phyloP scores from a whole-genome alignment of 257 asterid genomes.

The Nicotiana noctiflora region DNA sequence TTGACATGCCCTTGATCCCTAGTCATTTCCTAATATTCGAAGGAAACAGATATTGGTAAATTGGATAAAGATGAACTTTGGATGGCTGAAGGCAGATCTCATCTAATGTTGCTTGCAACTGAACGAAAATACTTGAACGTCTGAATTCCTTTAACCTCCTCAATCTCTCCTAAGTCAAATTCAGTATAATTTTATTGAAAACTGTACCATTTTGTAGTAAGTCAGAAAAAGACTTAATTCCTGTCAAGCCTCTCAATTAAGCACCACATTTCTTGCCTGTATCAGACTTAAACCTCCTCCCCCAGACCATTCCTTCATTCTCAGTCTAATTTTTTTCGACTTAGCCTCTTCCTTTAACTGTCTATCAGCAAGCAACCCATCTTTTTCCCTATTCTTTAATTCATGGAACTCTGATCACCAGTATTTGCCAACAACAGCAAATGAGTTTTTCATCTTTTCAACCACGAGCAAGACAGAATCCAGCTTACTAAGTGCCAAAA shows the following conservation, averaged over 20 bases:
- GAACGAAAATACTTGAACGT: background rate
- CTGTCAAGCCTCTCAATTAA: background rate
- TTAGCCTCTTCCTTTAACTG: background rate
- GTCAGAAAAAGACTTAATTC: background rate
- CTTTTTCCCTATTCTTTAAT: background rate
- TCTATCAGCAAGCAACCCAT: background rate
- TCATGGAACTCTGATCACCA: background rate
- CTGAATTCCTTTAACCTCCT: background rate
- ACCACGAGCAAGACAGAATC: background rate
- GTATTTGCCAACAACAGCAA: background rate
- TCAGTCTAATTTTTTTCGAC: background rate
- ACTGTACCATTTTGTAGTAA: background rate
- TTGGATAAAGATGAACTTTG: background rate
- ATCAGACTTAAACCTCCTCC: background rate
- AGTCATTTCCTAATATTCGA: background rate
- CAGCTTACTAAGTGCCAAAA: background rate
- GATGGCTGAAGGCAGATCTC: background rate
- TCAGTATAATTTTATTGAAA: background rate
- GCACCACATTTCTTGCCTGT: background rate
- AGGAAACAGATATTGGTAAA: background rate
- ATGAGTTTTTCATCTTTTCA: background rate
- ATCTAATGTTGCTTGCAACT: background rate
- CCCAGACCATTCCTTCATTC: background rate
- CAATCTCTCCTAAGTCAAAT: background rate
- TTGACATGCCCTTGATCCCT: background rate